Evolutionary conservation across 805 yeast species (phyloP).

Genomic region (Candida andamanensis): DNA sequence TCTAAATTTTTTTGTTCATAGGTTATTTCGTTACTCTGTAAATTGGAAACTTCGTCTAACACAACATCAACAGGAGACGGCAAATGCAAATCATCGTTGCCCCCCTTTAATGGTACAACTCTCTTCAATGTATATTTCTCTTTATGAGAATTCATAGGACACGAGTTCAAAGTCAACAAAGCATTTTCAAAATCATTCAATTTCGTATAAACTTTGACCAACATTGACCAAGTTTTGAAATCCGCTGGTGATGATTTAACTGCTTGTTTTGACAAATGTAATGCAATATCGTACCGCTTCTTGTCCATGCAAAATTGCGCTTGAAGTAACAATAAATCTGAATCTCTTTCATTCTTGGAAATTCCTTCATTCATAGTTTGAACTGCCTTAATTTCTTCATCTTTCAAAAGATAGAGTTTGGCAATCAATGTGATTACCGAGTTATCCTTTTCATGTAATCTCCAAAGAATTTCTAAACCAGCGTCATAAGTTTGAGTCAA

Average conservation of each 20-base stretch:
- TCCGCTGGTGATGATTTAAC: slow-evolving; percentile 72
- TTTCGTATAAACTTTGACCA: slow-evolving; percentile 60
- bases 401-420: slow-evolving; percentile 45
- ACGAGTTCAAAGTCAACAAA: slow-evolving; percentile 65
- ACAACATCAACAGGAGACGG: slow-evolving; percentile 76
- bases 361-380: slow-evolving; percentile 49
- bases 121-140: slow-evolving; percentile 62
- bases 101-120: slow-evolving; percentile 46
- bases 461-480: slow-evolving; percentile 54
- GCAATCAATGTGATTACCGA: slow-evolving; percentile 56
- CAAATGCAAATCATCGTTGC: slow-evolving; percentile 55
- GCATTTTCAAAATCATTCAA: slow-evolving; percentile 68
- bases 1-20: slow-evolving; percentile 64
- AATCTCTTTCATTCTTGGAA: slow-evolving; percentile 45
- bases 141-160: slow-evolving; percentile 75
- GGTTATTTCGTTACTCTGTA: slow-evolving; percentile 61
- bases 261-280: slow-evolving; percentile 55
- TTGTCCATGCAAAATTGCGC: slow-evolving; percentile 53
- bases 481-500: slow-evolving; percentile 60
- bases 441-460: slow-evolving; percentile 49
- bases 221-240: slow-evolving; percentile 66
- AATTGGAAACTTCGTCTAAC: slow-evolving; percentile 59
- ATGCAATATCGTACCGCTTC: slow-evolving; percentile 50
- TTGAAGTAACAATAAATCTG: slow-evolving; percentile 51
- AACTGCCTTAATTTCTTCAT: slow-evolving; percentile 59